These are phyloP conservation scores for Amylocarpus encephaloides DNA, from an alignment of 2,329 filamentous ascomycete genomes.

Conservation along the genomic window DNA sequence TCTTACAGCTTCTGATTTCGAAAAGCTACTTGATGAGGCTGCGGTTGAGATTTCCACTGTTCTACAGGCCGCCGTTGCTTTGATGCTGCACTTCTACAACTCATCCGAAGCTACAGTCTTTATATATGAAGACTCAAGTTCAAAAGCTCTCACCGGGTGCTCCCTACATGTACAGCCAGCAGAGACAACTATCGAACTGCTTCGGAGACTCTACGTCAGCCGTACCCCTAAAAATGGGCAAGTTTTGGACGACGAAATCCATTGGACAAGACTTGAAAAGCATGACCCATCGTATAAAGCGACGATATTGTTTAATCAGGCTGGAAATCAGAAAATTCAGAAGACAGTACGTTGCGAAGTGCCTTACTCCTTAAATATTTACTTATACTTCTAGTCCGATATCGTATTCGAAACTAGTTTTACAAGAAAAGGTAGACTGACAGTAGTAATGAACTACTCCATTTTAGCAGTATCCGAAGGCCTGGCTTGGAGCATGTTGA, in stretches of 20 bases:
- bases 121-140: background rate
- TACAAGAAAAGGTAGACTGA: background rate
- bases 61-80: background rate
- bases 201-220: background rate
- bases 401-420: background rate
- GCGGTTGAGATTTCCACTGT: background rate
- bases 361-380: background rate
- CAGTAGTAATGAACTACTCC: background rate
- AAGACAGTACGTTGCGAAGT: background rate
- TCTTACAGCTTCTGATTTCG: background rate
- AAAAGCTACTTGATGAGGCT: background rate
- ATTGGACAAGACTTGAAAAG: background rate
- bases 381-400: background rate
- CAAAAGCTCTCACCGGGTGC: background rate
- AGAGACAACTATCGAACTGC: background rate
- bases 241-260: background rate
- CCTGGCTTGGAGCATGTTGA: background rate
- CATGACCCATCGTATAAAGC: background rate
- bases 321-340: background rate
- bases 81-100: background rate
- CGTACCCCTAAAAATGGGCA: background rate
- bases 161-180: background rate
- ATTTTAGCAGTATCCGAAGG: background rate
- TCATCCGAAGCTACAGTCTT: background rate
- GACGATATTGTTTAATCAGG: background rate